Conservation (phyloP, 768 basidiomycete species). For the Rhodosporidiobolus odoratus region DNA sequence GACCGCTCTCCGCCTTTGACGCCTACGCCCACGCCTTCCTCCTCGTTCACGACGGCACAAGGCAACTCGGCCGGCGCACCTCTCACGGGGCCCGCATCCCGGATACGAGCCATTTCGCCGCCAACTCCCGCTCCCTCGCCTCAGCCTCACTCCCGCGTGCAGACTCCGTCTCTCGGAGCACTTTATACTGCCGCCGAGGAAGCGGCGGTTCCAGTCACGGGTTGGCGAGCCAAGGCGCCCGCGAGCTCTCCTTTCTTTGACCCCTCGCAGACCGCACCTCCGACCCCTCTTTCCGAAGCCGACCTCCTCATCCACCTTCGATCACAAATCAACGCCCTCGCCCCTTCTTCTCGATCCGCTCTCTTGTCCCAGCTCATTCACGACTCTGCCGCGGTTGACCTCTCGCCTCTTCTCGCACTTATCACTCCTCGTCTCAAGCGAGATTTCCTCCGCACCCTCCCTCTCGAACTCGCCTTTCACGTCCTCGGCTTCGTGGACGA, state of each 20-base stretch:
- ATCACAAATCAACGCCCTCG: conserved; percentile 11
- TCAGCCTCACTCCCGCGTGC: background rate
- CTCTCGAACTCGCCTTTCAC: conserved; percentile 67
- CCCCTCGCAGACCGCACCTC: background rate
- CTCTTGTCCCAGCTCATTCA: conserved; percentile 25
- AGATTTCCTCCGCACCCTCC: conserved; percentile 54
- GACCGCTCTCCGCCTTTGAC: conserved; percentile 10
- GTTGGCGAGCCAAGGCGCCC: background rate
- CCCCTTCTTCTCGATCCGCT: background rate
- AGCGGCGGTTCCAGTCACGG: background rate
- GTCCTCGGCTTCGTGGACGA: conserved; percentile 73
- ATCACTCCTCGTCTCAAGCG: conserved; percentile 42
- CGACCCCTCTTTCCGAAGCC: background rate
- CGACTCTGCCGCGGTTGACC: conserved; percentile 26
- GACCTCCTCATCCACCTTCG: conserved; percentile 14
- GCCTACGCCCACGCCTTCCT: background rate
- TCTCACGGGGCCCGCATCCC: background rate
- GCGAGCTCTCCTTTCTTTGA: conserved; percentile 10
- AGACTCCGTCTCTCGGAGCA: background rate
- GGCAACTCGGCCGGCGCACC: background rate
- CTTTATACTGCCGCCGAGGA: background rate
- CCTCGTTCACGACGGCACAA: background rate
- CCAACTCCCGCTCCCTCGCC: conserved; percentile 22
- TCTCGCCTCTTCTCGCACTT: conserved; percentile 31
- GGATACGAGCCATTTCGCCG: conserved; percentile 12